These are phyloP conservation scores for Sanguinoderma infundibulare DNA, from an alignment of 1,284 basidiomycete species.

Conservation along the genomic window DNA sequence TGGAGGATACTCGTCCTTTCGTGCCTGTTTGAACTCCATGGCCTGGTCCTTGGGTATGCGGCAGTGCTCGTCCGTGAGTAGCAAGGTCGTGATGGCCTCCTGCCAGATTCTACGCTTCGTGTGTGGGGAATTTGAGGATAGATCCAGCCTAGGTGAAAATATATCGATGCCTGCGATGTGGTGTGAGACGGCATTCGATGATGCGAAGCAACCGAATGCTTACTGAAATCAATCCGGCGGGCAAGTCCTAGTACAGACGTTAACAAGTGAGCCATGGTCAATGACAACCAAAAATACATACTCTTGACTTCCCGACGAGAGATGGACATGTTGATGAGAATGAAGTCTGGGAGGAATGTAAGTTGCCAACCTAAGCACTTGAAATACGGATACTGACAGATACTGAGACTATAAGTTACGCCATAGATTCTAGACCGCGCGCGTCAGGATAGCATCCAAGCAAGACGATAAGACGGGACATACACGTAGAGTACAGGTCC, in stretches of 20 bases:
- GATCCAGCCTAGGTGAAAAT: constrained; percentile 77
- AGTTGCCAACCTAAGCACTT: neutral
- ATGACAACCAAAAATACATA: constrained; percentile 34
- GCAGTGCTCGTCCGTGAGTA: constrained; percentile 65
- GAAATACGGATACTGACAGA: constrained; percentile 48
- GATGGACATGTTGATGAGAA: constrained; percentile 55
- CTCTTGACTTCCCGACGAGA: constrained; percentile 62
- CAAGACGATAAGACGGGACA: constrained; percentile 31
- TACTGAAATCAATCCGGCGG: constrained; percentile 77
- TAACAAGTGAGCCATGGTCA: neutral
- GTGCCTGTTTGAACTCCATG: constrained; percentile 65
- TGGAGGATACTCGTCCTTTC: constrained; percentile 67
- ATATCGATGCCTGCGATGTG: constrained; percentile 65
- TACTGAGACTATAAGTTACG: constrained; percentile 66
- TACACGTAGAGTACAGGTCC: constrained; percentile 68
- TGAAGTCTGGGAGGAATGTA: constrained; percentile 56
- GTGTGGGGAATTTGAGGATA: constrained; percentile 65
- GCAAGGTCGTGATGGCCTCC: constrained; percentile 72
- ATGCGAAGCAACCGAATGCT: constrained; percentile 28
- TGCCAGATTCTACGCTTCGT: constrained; percentile 82
- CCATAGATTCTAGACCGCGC: constrained; percentile 58
- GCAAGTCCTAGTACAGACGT: constrained; percentile 49
- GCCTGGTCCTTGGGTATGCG: constrained; percentile 64
- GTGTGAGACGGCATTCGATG: constrained; percentile 28
- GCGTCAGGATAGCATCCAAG: neutral